Conservation (phyloP, 2,329 filamentous ascomycete genomes). For the Balansia obtecta region DNA sequence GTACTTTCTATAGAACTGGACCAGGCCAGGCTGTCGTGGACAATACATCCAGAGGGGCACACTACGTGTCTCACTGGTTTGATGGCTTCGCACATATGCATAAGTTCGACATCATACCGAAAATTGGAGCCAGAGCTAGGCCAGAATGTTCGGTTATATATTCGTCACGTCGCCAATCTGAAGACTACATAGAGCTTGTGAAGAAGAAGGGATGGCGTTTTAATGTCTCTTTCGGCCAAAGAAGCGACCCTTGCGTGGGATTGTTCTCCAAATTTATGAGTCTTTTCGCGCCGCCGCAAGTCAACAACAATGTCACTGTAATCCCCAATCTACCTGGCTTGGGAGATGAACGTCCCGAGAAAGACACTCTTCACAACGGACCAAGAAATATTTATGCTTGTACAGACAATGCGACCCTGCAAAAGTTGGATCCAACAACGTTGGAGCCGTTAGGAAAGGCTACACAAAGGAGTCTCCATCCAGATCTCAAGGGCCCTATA, state of each 20-base stretch:
- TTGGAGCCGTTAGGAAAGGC: slow-evolving; percentile 59
- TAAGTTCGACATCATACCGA: slow-evolving; percentile 53
- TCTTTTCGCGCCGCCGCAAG: slow-evolving; percentile 31
- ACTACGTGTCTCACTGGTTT: slow-evolving; percentile 64
- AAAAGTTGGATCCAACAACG: slow-evolving; percentile 55
- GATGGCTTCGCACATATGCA: slow-evolving; percentile 63
- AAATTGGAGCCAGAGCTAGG: slow-evolving; percentile 11
- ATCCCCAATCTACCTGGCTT: slow-evolving; percentile 52
- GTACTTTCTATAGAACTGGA: slow-evolving; percentile 62
- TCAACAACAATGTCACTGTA: slow-evolving; percentile 53
- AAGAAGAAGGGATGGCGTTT: slow-evolving; percentile 44
- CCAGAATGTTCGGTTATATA: slow-evolving; percentile 42
- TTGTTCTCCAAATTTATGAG: slow-evolving; percentile 61
- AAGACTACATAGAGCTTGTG: slow-evolving; percentile 49
- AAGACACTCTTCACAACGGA: slow-evolving; percentile 22
- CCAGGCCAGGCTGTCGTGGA: slow-evolving; percentile 53
- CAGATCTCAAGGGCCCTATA: slow-evolving; percentile 51
- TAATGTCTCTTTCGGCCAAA: slow-evolving; percentile 55
- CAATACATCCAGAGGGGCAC: slow-evolving; percentile 44
- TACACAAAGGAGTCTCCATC: slow-evolving; percentile 49
- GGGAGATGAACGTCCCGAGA: slow-evolving; percentile 5
- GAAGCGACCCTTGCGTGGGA: slow-evolving; percentile 60
- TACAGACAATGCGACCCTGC: slow-evolving; percentile 41
- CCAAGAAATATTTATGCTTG: slow-evolving; percentile 9
- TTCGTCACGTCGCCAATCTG: slow-evolving; percentile 56